Base-by-base conservation (phyloP, 495 filamentous ascomycete species). In the Hypoxylon lienhwacheense region DNA sequence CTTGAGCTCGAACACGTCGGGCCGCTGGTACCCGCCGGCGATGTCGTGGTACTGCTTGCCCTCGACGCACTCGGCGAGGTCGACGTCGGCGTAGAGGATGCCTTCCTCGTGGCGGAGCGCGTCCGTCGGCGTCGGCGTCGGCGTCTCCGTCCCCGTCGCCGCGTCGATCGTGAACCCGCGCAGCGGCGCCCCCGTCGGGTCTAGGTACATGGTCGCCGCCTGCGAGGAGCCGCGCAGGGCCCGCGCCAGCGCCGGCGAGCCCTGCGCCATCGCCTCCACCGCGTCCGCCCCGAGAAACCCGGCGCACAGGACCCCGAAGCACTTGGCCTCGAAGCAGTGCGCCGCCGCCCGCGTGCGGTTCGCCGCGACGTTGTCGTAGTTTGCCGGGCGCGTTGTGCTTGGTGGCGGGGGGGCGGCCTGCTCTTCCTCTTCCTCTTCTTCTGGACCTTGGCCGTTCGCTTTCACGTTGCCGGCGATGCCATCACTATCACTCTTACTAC, bases 291-390 rank as follows among this genome's bases (percentile, higher is more conserved):
- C 66, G 6, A 73, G 52, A 15, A 61, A 54, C 0, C 70, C 66
- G 0, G 66, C 60, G 53, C 70, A 70, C 5, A 73, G 31, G 1
- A 76, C 64, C 0, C 72, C 74, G 44, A 76, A 76, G 33, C 66
- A 73, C 53, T 75, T 77, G 5, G 67, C 72, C 40, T 75, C 73
- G 49, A 77, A 77, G 47, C 71, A 75, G 42, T 77, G 72, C 1
- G 70, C 71, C 1, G 71, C 72, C 0, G 70, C 65, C 1, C 74
- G 56, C 11, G 59, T 67, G 15, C 66, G 51, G 34, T 75, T 76
- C 1, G 72, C 74, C 3, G 64, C 59, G 1, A 74, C 61, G 37
- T 77, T 75, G 33, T 75, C 70, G 50, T 71, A 77, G 28, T 69
- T 70, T 20, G 35, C 53, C 2, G 47, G 47, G 19, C 44, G 50